phyloP scores from a whole-genome alignment of 805 yeast species.

The Candida taoyuanica region DNA sequence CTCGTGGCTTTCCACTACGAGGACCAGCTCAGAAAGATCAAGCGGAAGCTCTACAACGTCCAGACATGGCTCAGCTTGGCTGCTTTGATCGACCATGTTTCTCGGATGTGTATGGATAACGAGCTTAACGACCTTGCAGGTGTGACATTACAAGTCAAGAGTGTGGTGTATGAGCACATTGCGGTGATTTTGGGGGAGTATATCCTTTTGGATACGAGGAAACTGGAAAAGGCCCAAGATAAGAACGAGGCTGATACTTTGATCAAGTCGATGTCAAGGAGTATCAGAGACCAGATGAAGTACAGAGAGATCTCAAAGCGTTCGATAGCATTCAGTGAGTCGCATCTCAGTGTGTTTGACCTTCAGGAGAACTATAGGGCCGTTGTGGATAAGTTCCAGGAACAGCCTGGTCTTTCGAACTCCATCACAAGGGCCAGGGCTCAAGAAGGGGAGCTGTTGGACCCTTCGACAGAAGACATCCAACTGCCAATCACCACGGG shows the following conservation, averaged over 20 bases:
- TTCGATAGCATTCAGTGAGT: slow-evolving; percentile 10
- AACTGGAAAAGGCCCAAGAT: slow-evolving; percentile 2
- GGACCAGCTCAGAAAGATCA: slow-evolving; percentile 15
- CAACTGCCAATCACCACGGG: slow-evolving; percentile 3
- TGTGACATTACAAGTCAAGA: slow-evolving; percentile 14
- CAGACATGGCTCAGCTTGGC: slow-evolving; percentile 20
- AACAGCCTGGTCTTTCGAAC: background rate
- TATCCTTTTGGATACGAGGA: slow-evolving; percentile 7
- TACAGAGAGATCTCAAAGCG: slow-evolving; percentile 9
- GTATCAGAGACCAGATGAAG: slow-evolving; percentile 3
- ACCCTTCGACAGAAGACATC: slow-evolving; percentile 2
- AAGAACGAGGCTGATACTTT: background rate
- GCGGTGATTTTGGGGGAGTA: slow-evolving; percentile 9
- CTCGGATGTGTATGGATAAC: slow-evolving; percentile 3
- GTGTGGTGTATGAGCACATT: slow-evolving; percentile 18
- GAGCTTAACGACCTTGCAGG: slow-evolving; percentile 13
- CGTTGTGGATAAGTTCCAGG: slow-evolving; percentile 5
- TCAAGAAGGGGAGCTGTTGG: slow-evolving; percentile 1
- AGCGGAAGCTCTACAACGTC: slow-evolving; percentile 12
- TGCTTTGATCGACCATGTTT: slow-evolving; percentile 13
- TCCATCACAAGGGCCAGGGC: background rate
- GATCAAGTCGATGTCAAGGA: slow-evolving; percentile 1
- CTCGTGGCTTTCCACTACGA: slow-evolving; percentile 22
- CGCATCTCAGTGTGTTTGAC: slow-evolving; percentile 10
- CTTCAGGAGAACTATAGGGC: slow-evolving; percentile 12